A percentile compares a stretch with the other conserved stretches of the same genome.
Conservation (phyloP, 768 basidiomycete genomes). For the Suillus paluster region DNA sequence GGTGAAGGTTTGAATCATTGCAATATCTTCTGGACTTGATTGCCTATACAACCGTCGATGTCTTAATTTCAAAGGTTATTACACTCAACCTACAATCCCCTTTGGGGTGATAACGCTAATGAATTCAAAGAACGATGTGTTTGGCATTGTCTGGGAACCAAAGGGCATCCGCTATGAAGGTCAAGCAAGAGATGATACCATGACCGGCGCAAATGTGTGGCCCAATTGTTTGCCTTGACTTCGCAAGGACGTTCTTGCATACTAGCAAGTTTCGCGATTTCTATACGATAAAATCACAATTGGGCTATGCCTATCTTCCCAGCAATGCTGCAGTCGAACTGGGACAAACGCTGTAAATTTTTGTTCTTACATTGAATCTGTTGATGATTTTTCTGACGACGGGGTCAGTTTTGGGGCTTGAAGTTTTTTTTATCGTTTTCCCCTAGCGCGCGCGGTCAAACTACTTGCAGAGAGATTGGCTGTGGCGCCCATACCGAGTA, state of each 20-base stretch:
- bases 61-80: too few relatives aligned
- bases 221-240: conserved; percentile 51
- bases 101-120: too few relatives aligned
- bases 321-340: conserved; percentile 58
- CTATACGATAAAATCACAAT: background rate
- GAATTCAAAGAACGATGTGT: conserved; percentile 79
- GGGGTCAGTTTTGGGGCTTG: conserved; percentile 52
- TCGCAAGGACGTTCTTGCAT: conserved; percentile 55
- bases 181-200: conserved; percentile 63
- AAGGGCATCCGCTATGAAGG: conserved; percentile 40
- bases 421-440: background rate
- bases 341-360: conserved; percentile 72
- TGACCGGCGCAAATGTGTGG: conserved; percentile 59
- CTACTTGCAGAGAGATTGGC: too few relatives aligned
- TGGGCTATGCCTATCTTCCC: conserved; percentile 33
- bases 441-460: too few relatives aligned
- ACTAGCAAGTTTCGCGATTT: conserved; percentile 54
- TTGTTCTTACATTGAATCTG: conserved; percentile 78
- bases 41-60: too few relatives aligned
- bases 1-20: too few relatives aligned
- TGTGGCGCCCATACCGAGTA: conserved; percentile 85
- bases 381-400: conserved; percentile 78
- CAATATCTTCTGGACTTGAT: too few relatives aligned
- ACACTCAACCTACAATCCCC: too few relatives aligned
- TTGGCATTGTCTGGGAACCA: conserved; percentile 77